phyloP scores from a whole-genome alignment of 176 grass and related monocot species.

The Oryza meridionalis region DNA sequence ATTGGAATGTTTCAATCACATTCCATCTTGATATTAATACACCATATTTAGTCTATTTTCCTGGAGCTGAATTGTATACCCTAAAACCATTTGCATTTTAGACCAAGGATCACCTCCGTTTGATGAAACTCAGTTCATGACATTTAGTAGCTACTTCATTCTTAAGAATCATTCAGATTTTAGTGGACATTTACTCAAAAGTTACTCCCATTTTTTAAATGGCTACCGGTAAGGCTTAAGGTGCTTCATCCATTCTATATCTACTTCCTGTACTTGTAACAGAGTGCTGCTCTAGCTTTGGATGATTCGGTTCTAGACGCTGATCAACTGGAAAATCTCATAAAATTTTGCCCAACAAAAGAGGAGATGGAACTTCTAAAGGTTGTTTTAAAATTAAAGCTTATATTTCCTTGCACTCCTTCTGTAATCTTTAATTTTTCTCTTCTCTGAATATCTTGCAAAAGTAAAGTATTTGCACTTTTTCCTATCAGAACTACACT shows the following conservation, averaged over 20 bases:
- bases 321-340: slow-evolving; percentile 93
- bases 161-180: neutral
- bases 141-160: slow-evolving; percentile 20
- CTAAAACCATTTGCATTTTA: slow-evolving; percentile 21
- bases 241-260: slow-evolving; percentile 5
- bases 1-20: no score
- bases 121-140: neutral
- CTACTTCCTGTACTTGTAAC: slow-evolving; percentile 35
- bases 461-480: slow-evolving; percentile 50
- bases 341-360: slow-evolving; percentile 99
- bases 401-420: slow-evolving; percentile 21
- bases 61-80: neutral
- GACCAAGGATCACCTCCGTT: slow-evolving; percentile 27
- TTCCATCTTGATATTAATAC: no score
- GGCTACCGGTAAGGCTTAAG: slow-evolving; percentile 22
- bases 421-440: slow-evolving; percentile 32
- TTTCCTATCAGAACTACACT: slow-evolving; percentile 58
- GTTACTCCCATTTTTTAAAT: neutral
- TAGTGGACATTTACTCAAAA: slow-evolving; percentile 13
- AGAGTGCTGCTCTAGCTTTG: slow-evolving; percentile 88
- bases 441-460: slow-evolving; percentile 43
- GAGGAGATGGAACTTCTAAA: slow-evolving; percentile 98
- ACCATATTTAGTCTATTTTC: no score
- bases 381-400: slow-evolving; percentile 48
- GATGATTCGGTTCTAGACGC: slow-evolving; percentile 89